Evolutionary conservation across 2,329 filamentous ascomycete species (phyloP), one percentile per base, ranked within the genome.

Genomic region (Verticillium nubilum): DNA sequence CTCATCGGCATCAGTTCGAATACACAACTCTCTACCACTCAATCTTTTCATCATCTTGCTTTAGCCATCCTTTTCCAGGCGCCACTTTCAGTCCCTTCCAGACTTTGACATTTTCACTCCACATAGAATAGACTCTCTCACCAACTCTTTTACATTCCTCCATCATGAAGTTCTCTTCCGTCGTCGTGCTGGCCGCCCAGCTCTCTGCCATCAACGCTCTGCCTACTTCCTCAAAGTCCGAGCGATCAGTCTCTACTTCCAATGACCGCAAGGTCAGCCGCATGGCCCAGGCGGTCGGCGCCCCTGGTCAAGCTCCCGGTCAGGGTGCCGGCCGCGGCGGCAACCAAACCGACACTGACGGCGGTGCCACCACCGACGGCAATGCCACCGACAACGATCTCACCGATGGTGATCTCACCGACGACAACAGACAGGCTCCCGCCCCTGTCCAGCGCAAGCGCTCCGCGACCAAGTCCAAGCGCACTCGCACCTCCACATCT

Each of bases 321-420:
- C 42, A 53, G 19, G 65, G 72, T 35, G 35, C 35, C 5, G 35
- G 35, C 35, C 35, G 17, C 6, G 35, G 35, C 17, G 59, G 37
- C 26, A 57, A 27, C 27, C 53, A 28, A 25, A 57, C 42, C n/a
- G 42, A 50, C 19, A 50, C 42, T 23, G 42, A 50, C 42, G 42
- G 42, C 19, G 42, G 25, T 13, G 17, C 19, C 19, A 50, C 42
- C 42, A 23, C 42, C 5, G 42, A 50, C 42, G 10, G 19, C 33
- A 17, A 37, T 13, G 13, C n/a, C 33, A 37, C 33, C 33, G 33
- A 37, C 33, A n/a, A 37, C 42, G 19, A 50, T 3, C n/a, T 23
- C 42, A 50, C 42, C n/a, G 42, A 50, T 19, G 19, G 19, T 10
- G 42, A 50, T 4, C 42, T 50, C n/a, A 50, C 42, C 19, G 42